Conservation (phyloP, 2,329 filamentous ascomycete genomes). For the Epichloe coenophiala region DNA sequence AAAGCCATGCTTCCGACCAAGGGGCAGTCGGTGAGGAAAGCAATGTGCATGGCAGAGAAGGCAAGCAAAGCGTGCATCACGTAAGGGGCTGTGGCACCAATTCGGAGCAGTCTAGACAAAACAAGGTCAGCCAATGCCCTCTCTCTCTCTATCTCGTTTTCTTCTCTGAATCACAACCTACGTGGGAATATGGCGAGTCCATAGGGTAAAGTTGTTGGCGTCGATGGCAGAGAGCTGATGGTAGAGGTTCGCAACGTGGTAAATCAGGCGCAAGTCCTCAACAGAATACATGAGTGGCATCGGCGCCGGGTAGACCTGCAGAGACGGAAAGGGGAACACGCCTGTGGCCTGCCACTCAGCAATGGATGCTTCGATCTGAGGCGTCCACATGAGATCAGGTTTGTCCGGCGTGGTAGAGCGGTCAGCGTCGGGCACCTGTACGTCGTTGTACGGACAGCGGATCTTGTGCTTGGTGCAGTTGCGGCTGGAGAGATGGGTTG, state of each 20-base stretch:
- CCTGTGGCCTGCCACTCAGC: slow-evolving; percentile 74
- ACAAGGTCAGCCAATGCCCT: neutral
- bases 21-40: slow-evolving; percentile 74
- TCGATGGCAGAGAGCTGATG: slow-evolving; percentile 66
- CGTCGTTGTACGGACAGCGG: slow-evolving; percentile 94
- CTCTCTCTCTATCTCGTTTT: neutral
- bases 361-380: slow-evolving; percentile 70
- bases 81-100: slow-evolving; percentile 70
- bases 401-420: slow-evolving; percentile 47
- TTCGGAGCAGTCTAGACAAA: slow-evolving; percentile 42
- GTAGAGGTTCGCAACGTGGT: slow-evolving; percentile 79
- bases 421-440: slow-evolving; percentile 49
- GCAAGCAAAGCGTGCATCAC: slow-evolving; percentile 90
- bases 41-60: slow-evolving; percentile 88
- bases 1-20: slow-evolving; percentile 81
- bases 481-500: slow-evolving; percentile 42
- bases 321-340: slow-evolving; percentile 70
- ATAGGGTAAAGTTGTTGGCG: slow-evolving; percentile 75
- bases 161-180: slow-evolving; percentile 33
- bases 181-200: slow-evolving; percentile 88
- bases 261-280: slow-evolving; percentile 75
- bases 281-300: slow-evolving; percentile 59
- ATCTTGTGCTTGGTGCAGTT: slow-evolving; percentile 99
- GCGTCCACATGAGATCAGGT: slow-evolving; percentile 69
- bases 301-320: slow-evolving; percentile 63